Base-by-base conservation (phyloP, 495 filamentous ascomycete species). In the Daldinia childiae region DNA sequence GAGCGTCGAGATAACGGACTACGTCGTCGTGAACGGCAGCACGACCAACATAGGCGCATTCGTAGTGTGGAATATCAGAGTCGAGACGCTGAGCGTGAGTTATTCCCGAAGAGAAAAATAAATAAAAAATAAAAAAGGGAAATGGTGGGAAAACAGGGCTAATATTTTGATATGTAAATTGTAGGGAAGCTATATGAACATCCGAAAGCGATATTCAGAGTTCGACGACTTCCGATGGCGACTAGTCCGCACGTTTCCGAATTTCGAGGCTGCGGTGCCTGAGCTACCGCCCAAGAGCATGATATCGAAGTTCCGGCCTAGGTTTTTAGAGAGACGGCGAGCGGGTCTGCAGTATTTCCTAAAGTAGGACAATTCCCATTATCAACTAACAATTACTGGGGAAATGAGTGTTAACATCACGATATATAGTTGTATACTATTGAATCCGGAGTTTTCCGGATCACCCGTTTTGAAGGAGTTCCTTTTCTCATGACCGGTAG, bases 191-290 rank as follows among this genome's bases (percentile, higher is more conserved):
- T 78, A 77, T 15, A 87, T 88, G 77, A 82, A 83, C 63, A 86
- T 88, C 24, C 80, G 85, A 54, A 88, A 87, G 68, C 81, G 86
- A 58, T 88, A 87, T 73, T 87, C 85, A n/a, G 86, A 88, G 56
- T 87, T 88, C 66, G 84, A 87, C 72, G 83, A 83, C 39, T 79
- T 88, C 15, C 79, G 85, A 9, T 71, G 76, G 45, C 78, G 80
- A 45, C 79, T 88, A 4, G 76, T 87, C 38, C 78, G 80, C 61
- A 86, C 86, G 3, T 88, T 88, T 57, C 86, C 86, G 1, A 78
- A 77, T 57, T 88, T 86, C 26, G 80, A 84, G 70, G 85, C 84
- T 14, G 84, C 85, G 29, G 84, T 88, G 70, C 86, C 86, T 15
- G 76, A 79, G 45, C 72, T 88, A n/a, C 86, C 86, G 38, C 85